Percentiles rank a stretch among this genome's conserved stretches.
Conservation (phyloP, 805 yeast genomes). For the Clavispora asparagi region DNA sequence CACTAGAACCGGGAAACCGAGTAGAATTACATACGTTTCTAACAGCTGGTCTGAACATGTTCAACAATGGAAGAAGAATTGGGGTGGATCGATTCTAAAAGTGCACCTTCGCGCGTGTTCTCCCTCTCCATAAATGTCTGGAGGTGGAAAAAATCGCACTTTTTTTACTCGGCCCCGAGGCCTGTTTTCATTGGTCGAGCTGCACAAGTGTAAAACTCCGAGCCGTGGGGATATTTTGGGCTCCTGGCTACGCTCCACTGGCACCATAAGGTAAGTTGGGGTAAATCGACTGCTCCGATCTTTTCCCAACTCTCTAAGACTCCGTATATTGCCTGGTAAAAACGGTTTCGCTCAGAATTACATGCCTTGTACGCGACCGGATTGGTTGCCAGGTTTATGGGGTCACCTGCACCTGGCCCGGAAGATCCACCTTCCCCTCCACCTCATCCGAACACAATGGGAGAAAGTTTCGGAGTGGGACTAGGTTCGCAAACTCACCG, state of each 20-base stretch:
- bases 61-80: slow-evolving; percentile 4
- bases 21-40: slow-evolving; percentile 13
- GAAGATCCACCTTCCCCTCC: neutral
- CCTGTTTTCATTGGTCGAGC: slow-evolving; percentile 11
- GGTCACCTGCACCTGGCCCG: neutral
- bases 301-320: too few relatives aligned
- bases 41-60: slow-evolving; percentile 16
- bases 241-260: too few relatives aligned
- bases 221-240: neutral
- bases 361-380: neutral
- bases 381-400: neutral
- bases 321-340: too few relatives aligned
- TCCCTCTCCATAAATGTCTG: slow-evolving; percentile 1
- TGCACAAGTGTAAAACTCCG: neutral
- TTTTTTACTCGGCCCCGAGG: slow-evolving; percentile 14
- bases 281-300: too few relatives aligned
- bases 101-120: neutral
- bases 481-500: too few relatives aligned
- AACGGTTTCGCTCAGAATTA: neutral
- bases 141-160: slow-evolving; percentile 15
- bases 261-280: too few relatives aligned
- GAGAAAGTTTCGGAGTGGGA: too few relatives aligned
- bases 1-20: neutral
- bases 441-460: neutral
- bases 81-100: slow-evolving; percentile 5